Evolutionary conservation across 768 basidiomycete genomes (phyloP), one percentile per base, ranked within the genome.

Genomic region (Xerocomellus chrysenteron): DNA sequence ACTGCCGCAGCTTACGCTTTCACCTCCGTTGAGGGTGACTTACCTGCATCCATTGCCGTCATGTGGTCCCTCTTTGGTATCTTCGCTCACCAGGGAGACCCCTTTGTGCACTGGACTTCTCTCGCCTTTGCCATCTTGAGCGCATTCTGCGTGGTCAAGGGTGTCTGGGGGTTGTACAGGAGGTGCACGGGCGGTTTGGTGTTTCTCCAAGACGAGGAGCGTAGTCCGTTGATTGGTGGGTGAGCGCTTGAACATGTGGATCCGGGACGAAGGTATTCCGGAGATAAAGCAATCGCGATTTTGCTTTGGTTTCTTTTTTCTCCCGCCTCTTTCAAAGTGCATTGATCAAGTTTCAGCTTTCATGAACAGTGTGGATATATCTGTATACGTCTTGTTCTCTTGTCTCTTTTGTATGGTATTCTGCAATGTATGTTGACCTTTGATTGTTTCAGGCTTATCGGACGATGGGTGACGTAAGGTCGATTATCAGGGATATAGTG

Each of bases 1-100:
- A 95, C 93, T 13, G 87, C 92, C 6, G 91, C 86, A n/a, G 89
- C 92, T 2, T 99, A 99, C 71, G 92, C 95, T 37, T 96, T 96
- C 81, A 89, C 91, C 21, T 85, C 87, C 13, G 75, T 83, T 2
- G 91, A 95, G 70, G 96, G 96, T 55, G 97, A 98, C 68, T 80
- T 98, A 26, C 92, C 94, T 4, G 97, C 92, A 2, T 87, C 92
- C 24, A 82, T 94, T 62, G 94, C 90, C 58, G 93, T 98, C 68
- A 84, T 87, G 41, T 96, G 91, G 90, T 86, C 90, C n/a, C 80
- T 99, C 32, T 95, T 88, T 75, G 95, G 90, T 43, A 94, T 98
- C 76, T 98, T 91, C 66, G 85, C 81, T 28, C 83, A 90, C 67
- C 86, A 94, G 73, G 75, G 58, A 28, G 73, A 77, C 37, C 55